Conservation (phyloP, 441 rosid species). For the Gossypium lobatum region DNA sequence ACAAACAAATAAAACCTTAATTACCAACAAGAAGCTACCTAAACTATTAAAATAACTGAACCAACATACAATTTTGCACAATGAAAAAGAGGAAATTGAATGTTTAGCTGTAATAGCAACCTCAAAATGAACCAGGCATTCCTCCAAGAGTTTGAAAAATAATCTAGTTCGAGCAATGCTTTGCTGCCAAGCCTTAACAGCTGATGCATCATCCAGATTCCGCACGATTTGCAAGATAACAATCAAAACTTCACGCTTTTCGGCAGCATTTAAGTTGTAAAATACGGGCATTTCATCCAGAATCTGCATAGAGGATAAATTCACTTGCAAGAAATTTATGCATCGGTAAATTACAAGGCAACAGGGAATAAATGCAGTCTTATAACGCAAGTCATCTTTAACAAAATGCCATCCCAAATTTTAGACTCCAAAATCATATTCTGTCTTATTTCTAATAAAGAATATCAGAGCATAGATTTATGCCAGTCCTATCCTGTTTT, state of each 20-base stretch:
- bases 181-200: constrained; percentile 98
- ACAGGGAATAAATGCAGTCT: neutral
- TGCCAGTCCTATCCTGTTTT: neutral
- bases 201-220: constrained; percentile 89
- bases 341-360: neutral
- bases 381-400: constrained; percentile 4
- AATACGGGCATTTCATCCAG: constrained; percentile 99
- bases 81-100: constrained; percentile 15
- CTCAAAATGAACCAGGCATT: constrained; percentile 94
- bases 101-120: constrained; percentile 34
- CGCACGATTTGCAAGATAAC: constrained; percentile 90
- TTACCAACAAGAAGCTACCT: constrained; percentile 9
- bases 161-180: constrained; percentile 97
- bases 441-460: neutral
- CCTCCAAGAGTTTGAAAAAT: constrained; percentile 97
- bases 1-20: neutral
- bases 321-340: constrained; percentile 13
- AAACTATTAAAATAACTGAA: constrained; percentile 3
- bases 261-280: constrained; percentile 89
- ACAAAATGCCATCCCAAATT: neutral
- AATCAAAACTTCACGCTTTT: constrained; percentile 96
- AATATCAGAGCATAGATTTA: neutral
- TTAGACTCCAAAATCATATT: constrained; percentile 2
- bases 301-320: constrained; percentile 59
- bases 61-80: constrained; percentile 6